A percentile compares a stretch with the other conserved stretches of the same genome.
phyloP scores from a whole-genome alignment of 2,329 filamentous ascomycete species.

The Aspergillus aculeatinus region DNA sequence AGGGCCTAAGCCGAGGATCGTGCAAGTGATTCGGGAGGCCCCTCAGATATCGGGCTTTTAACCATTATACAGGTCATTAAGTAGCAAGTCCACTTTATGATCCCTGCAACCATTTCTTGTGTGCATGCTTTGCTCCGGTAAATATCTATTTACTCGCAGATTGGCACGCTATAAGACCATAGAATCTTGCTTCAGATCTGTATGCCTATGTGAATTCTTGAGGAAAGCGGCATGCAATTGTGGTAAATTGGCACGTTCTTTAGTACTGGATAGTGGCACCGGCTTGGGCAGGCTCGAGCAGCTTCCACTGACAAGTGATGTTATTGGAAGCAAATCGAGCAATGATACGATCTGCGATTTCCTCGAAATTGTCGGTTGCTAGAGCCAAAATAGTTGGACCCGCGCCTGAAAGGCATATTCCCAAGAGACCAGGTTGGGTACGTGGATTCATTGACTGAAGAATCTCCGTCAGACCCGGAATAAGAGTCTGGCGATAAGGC shows the following conservation, averaged over 20 bases:
- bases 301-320: slow-evolving; percentile 80
- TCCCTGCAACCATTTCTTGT: no score
- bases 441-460: slow-evolving; percentile 86
- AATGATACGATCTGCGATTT: slow-evolving; percentile 79
- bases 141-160: no score
- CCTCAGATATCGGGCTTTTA: no score
- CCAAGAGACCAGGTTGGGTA: slow-evolving; percentile 82
- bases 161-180: no score
- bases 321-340: slow-evolving; percentile 62
- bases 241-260: not conserved
- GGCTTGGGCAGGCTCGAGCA: slow-evolving; percentile 81
- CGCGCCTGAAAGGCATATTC: slow-evolving; percentile 91
- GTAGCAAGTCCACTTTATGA: no score
- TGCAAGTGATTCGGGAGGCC: no score
- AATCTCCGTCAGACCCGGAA: slow-evolving; percentile 88
- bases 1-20: no score
- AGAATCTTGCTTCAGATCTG: no score
- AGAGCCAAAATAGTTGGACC: slow-evolving; percentile 93
- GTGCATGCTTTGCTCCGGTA: no score
- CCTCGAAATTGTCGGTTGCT: slow-evolving; percentile 83
- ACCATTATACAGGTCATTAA: no score
- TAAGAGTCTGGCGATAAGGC: slow-evolving; percentile 86
- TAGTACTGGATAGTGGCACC: slow-evolving; percentile 40
- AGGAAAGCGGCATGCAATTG: not conserved
- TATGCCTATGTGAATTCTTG: no score